These are phyloP conservation scores for Scenedesmus sp. DNA, from an alignment of 163 green algal species.

Conservation along the genomic window DNA sequence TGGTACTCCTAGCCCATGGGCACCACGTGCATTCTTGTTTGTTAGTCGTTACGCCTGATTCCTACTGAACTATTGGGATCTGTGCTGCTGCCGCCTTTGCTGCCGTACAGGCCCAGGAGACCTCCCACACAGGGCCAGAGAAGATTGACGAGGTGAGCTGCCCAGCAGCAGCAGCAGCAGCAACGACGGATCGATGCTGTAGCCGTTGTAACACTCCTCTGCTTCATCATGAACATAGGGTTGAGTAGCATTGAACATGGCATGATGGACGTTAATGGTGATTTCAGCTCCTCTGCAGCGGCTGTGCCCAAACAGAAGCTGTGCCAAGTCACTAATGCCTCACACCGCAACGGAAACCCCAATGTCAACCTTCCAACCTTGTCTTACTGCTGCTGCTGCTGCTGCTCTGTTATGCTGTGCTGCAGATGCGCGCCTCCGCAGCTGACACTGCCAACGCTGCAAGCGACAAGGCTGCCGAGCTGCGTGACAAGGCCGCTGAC, in stretches of 20 bases:
- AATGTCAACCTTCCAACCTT: too few species aligned
- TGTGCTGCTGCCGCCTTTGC: not conserved
- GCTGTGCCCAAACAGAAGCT: too few species aligned
- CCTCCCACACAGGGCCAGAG: conserved; percentile 5
- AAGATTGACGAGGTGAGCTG: conserved; percentile 43
- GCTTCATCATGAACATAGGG: not conserved
- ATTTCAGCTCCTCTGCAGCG: not conserved
- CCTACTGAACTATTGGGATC: too few species aligned
- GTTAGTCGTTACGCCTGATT: too few species aligned
- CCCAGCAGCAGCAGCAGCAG: not conserved
- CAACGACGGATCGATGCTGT: not conserved
- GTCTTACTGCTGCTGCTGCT: not conserved
- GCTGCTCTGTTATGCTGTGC: not conserved
- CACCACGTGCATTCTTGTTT: too few species aligned
- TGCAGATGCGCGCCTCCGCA: conserved; percentile 19
- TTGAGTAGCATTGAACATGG: not conserved
- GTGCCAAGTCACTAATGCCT: too few species aligned
- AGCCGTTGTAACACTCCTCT: not conserved
- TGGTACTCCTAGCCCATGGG: too few species aligned
- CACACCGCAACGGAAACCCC: too few species aligned
- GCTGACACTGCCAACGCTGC: not conserved
- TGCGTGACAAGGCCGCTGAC: conserved; percentile 31
- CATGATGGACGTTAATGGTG: not conserved
- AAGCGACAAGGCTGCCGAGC: conserved; percentile 16
- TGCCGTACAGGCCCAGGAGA: conserved; percentile 35